These are phyloP conservation scores for Erysiphe pulchra DNA, from an alignment of 2,329 filamentous ascomycete genomes.

Conservation along the genomic window DNA sequence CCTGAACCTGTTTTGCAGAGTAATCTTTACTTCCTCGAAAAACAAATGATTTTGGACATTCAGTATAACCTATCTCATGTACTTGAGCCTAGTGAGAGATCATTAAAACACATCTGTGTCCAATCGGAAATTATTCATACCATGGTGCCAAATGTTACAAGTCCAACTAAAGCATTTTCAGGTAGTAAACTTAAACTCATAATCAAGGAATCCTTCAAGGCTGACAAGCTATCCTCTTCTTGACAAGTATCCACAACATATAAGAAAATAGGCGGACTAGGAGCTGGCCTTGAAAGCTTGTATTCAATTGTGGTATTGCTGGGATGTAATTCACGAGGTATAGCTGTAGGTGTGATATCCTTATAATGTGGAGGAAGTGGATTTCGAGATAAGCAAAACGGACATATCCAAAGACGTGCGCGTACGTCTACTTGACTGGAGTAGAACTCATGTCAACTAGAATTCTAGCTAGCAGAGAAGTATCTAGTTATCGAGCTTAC, in stretches of 20 bases:
- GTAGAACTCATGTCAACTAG: conserved; percentile 7
- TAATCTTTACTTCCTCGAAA: conserved; percentile 98
- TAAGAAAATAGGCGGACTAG: conserved; percentile 63
- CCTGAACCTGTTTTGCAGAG: conserved; percentile 93
- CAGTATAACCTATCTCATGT: conserved; percentile 90
- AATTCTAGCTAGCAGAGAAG: too few species aligned
- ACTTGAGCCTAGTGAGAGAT: conserved; percentile 47
- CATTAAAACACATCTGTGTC: neutral
- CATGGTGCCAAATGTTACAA: conserved; percentile 86
- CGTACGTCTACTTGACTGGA: conserved; percentile 58
- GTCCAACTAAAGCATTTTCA: conserved; percentile 54
- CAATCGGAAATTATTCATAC: conserved; percentile 19
- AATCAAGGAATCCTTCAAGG: conserved; percentile 64
- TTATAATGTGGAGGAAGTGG: conserved; percentile 68
- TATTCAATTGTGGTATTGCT: conserved; percentile 81
- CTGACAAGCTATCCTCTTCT: conserved; percentile 62
- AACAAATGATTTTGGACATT: conserved; percentile 95
- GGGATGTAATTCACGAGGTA: conserved; percentile 61
- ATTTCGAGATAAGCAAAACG: conserved; percentile 67
- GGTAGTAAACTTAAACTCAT: conserved; percentile 66
- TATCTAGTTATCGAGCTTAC: conserved; percentile 22
- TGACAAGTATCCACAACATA: conserved; percentile 78
- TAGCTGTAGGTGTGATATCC: conserved; percentile 61
- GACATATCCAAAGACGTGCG: conserved; percentile 68
- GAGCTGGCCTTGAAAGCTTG: conserved; percentile 53